phyloP scores from a whole-genome alignment of 2,329 filamentous ascomycete genomes.

The Alternaria tenuissima region DNA sequence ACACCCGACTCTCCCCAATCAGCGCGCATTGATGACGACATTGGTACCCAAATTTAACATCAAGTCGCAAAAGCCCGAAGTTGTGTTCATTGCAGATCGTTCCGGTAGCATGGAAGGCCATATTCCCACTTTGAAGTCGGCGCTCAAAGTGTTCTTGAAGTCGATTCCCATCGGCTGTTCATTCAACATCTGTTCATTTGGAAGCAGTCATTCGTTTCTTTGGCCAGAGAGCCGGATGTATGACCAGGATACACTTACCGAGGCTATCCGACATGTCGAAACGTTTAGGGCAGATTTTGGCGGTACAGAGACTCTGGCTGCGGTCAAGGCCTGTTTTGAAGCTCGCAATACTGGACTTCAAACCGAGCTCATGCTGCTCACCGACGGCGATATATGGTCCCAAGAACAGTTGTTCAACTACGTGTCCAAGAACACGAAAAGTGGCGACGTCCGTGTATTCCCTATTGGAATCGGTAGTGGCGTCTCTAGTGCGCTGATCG shows the following conservation, averaged over 20 bases:
- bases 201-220: background rate
- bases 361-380: slow-evolving; percentile 13
- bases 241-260: background rate
- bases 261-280: slow-evolving; percentile 6
- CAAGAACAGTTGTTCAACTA: slow-evolving; percentile 6
- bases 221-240: slow-evolving; percentile 4
- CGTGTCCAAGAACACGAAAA: background rate
- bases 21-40: slow-evolving; percentile 12
- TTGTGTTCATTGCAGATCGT: slow-evolving; percentile 13
- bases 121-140: slow-evolving; percentile 8
- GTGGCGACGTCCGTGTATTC: slow-evolving; percentile 8
- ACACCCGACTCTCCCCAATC: slow-evolving; percentile 5
- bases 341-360: background rate
- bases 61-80: slow-evolving; percentile 13
- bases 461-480: slow-evolving; percentile 9
- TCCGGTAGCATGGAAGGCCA: slow-evolving; percentile 9
- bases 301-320: slow-evolving; percentile 4
- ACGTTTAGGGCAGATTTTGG: slow-evolving; percentile 4
- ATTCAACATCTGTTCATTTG: slow-evolving; percentile 17
- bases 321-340: slow-evolving; percentile 6
- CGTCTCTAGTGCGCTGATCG: slow-evolving; percentile 10
- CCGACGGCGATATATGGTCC: slow-evolving; percentile 12
- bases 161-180: slow-evolving; percentile 13
- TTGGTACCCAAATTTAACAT: slow-evolving; percentile 14
- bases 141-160: slow-evolving; percentile 12